Percentiles rank a stretch among this genome's conserved stretches.
Conservation (phyloP, 179 eudicot species). For the Spergularia azorica region DNA sequence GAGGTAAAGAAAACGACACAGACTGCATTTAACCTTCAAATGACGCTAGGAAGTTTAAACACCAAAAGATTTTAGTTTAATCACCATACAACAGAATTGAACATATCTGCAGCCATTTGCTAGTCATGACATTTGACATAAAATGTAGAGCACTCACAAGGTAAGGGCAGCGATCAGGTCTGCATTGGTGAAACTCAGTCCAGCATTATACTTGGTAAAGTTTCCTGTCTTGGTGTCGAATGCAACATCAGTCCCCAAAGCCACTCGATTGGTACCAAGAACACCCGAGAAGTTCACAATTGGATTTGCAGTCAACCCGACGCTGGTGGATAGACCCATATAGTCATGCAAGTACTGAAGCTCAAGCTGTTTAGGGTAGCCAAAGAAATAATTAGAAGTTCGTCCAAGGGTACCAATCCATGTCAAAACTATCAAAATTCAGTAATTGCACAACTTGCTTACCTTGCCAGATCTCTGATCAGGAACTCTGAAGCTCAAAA, state of each 20-base stretch:
- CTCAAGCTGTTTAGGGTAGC: conserved; percentile 51
- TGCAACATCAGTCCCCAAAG: conserved; percentile 73
- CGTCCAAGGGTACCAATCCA: not conserved
- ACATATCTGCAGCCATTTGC: not conserved
- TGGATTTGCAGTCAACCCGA: conserved; percentile 87
- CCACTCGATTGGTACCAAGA: conserved; percentile 52
- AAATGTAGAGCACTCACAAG: conserved; percentile 53
- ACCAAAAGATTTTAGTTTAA: too few species aligned
- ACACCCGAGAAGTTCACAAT: conserved; percentile 80
- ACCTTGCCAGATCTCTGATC: conserved; percentile 94
- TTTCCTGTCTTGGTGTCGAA: conserved; percentile 67
- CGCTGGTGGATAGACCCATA: conserved; percentile 71
- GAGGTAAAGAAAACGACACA: too few species aligned
- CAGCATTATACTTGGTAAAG: conserved; percentile 80
- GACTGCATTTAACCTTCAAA: too few species aligned
- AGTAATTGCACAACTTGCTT: conserved; percentile 10
- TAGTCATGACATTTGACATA: not conserved
- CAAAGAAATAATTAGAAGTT: not conserved
- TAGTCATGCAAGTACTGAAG: conserved; percentile 84
- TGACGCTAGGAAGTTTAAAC: too few species aligned
- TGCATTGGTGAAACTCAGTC: conserved; percentile 60
- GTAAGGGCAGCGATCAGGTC: conserved; percentile 80
- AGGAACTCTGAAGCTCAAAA: conserved; percentile 73
- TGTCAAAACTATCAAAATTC: not conserved
- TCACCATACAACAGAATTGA: not conserved